These are phyloP conservation scores for Cylindrotheca fusiformis DNA, from an alignment of 108 stramenopile genomes.

Conservation along the genomic window DNA sequence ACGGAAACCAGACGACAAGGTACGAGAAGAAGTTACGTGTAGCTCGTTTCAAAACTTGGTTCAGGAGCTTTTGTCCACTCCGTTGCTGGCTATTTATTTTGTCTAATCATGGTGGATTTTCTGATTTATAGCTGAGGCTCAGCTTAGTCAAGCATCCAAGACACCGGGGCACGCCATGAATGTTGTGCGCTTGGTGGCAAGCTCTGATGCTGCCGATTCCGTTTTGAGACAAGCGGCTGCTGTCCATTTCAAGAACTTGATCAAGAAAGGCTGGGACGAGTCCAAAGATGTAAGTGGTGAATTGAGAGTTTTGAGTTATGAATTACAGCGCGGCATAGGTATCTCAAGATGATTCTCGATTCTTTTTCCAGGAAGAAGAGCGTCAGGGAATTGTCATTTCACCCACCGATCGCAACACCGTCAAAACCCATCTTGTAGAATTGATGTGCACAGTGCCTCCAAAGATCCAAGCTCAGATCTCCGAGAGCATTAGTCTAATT, in stretches of 20 bases:
- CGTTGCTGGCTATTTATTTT: no score
- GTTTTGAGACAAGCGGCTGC: constrained; percentile 85
- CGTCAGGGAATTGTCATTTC: constrained; percentile 47
- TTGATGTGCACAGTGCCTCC: constrained; percentile 93
- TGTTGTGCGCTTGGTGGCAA: constrained; percentile 63
- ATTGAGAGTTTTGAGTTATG: no score
- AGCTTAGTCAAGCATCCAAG: constrained; percentile 45
- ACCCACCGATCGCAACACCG: constrained; percentile 70
- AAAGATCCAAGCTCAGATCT: constrained; percentile 90
- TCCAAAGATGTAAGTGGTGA: constrained; percentile 34
- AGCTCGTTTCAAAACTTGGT: no score
- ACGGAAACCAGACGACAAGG: background rate
- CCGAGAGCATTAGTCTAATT: constrained; percentile 93
- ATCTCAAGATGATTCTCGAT: no score
- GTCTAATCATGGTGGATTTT: background rate
- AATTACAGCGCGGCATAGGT: no score
- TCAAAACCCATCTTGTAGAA: constrained; percentile 93
- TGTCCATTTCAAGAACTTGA: constrained; percentile 96
- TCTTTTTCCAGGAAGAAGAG: constrained; percentile 27
- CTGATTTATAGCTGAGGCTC: constrained; percentile 54
- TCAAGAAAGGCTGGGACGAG: constrained; percentile 94
- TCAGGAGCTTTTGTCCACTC: no score
- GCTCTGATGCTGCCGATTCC: constrained; percentile 23
- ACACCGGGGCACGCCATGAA: constrained; percentile 54
- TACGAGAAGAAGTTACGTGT: background rate